Base-by-base conservation (phyloP, 2,329 filamentous ascomycete genomes). In the Colletotrichum tamarilloi region DNA sequence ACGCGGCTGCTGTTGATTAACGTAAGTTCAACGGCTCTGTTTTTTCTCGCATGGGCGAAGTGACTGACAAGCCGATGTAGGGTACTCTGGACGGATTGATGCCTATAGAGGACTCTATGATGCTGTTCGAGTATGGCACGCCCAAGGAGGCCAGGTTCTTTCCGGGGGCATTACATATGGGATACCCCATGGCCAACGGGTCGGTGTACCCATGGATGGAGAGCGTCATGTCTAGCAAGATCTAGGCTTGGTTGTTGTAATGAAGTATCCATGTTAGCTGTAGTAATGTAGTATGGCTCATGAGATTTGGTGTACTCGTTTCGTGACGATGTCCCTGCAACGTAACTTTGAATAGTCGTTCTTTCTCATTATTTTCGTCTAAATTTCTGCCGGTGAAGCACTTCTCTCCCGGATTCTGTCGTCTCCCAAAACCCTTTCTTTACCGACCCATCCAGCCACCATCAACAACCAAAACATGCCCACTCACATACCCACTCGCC, bases 371-470 rank as follows among this genome's bases (percentile, higher is more conserved):
- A 62, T 42, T 24, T 9, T 19, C 6, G 12, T 52, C 4, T 16
- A 22, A 16, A 5, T 30, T 28, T 8, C 42, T 28, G 32, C 26
- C 3, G 30, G 3, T 56, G 16, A n/a, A 28, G 56, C 35, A 16
- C 32, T 32, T 12, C 38, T n/a, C 16, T 14, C n/a, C 26, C 42
- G 16, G 19, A 46, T 35, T 38, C 46, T 55, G 26, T 12, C 5
- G 42, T 49, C 35, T 55, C 52, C 19, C 5, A n/a, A 8, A 30
- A n/a, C 19, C 32, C 32, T 32, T 14, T 32, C 19, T 64, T 77
- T 86, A 97, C 86, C 94, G 87, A 1, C 94, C 95, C 95, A 97
- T 97, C 95, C 94, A 98, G 12, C 95, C 95, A 8, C 95, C 95
- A 82, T 98, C 95, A 59, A 98, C 94, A 30, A 93, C 92, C 77